These are phyloP conservation scores for Viola pubescens DNA, from an alignment of 441 rosid genomes.

Conservation along the genomic window DNA sequence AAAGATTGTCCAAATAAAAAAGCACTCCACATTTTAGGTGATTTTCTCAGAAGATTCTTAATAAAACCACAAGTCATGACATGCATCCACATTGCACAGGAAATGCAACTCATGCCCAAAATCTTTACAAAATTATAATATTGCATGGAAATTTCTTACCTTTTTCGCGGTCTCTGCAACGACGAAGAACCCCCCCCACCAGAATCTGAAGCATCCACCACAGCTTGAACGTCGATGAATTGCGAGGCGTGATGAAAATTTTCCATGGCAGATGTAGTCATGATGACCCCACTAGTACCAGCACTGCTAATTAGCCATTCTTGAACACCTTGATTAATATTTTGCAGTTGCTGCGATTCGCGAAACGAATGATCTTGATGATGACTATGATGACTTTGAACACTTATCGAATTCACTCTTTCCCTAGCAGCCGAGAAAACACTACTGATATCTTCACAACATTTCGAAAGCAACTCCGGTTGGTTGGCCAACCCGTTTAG, in stretches of 20 bases:
- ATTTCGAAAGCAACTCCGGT: conserved; percentile 21
- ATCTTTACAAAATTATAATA: too few species aligned
- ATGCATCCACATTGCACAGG: not conserved
- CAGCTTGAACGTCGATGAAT: conserved; percentile 3
- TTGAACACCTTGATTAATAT: conserved; percentile 26
- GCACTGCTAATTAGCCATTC: conserved; percentile 30
- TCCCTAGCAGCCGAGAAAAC: conserved; percentile 33
- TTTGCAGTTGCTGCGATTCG: conserved; percentile 19
- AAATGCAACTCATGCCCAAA: not conserved
- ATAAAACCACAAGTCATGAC: conserved; percentile 1
- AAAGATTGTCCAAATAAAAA: not conserved
- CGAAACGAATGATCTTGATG: not conserved
- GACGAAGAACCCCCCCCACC: conserved; percentile 27
- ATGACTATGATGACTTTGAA: conserved; percentile 9
- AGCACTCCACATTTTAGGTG: not conserved
- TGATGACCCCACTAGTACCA: too few species aligned
- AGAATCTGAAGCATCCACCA: conserved; percentile 29
- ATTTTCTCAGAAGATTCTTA: not conserved
- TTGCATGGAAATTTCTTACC: conserved; percentile 23
- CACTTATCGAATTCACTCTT: conserved; percentile 13
- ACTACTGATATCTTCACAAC: conserved; percentile 39
- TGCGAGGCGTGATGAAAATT: conserved; percentile 15
- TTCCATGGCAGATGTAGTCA: conserved; percentile 18
- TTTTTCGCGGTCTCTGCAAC: conserved; percentile 33
- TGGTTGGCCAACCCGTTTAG: conserved; percentile 29